phyloP scores from a whole-genome alignment of 768 basidiomycete genomes.

The Amanita rimosa region DNA sequence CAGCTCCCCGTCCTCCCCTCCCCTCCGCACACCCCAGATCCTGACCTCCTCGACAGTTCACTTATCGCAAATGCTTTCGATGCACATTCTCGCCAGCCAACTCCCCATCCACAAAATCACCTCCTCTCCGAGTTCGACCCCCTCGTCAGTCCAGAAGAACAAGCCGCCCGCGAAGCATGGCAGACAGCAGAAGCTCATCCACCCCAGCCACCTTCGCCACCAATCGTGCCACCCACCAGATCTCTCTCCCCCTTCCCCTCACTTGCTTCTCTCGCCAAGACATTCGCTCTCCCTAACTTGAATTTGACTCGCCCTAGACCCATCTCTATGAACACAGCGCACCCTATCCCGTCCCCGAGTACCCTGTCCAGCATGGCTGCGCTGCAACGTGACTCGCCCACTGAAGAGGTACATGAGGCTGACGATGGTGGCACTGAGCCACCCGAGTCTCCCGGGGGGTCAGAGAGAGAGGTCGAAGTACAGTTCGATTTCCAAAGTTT shows the following conservation, averaged over 20 bases:
- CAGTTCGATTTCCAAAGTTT: conserved; percentile 92
- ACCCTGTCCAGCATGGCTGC: conserved; percentile 43
- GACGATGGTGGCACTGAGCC: not conserved
- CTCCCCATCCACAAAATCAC: conserved; percentile 16
- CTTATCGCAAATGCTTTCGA: conserved; percentile 22
- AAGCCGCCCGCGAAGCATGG: conserved; percentile 57
- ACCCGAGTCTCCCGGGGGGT: conserved; percentile 3
- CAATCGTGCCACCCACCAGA: conserved; percentile 17
- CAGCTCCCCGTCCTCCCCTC: conserved; percentile 8
- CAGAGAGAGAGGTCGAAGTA: conserved; percentile 19
- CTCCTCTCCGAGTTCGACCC: conserved; percentile 63
- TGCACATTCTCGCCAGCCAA: conserved; percentile 7
- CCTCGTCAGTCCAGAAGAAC: conserved; percentile 42
- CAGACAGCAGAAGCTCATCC: conserved; percentile 50
- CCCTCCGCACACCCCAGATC: conserved; percentile 29
- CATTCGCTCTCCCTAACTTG: conserved; percentile 37
- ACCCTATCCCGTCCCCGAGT: conserved; percentile 43
- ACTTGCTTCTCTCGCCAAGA: conserved; percentile 54
- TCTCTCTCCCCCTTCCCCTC: conserved; percentile 45
- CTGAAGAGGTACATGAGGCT: conserved; percentile 5
- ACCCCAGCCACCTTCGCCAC: conserved; percentile 27
- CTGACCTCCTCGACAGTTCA: conserved; percentile 27
- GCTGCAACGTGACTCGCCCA: conserved; percentile 15
- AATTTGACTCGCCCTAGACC: conserved; percentile 40
- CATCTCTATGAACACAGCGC: conserved; percentile 48